Percentiles rank a stretch among this genome's conserved stretches.
Evolutionary conservation across 306 rosid species (phyloP).

Genomic region (Prunus persica): Prunus_persica_NCBIv2 NC_034013.1:12698001-12698500

Average conservation of each 20-base stretch:
- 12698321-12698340: not conserved
- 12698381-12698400: not conserved
- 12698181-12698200: not conserved
- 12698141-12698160: not conserved
- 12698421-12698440: not conserved
- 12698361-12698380: not conserved
- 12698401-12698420: not conserved
- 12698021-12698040: not conserved
- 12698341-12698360: not conserved
- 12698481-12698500: not conserved
- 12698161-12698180: not conserved
- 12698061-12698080: not conserved
- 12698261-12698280: not conserved
- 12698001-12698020: not conserved
- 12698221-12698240: not conserved
- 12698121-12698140: too few relatives aligned
- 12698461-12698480: not conserved
- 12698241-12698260: not conserved
- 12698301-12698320: not conserved
- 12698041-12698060: constrained; percentile 8
- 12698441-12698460: not conserved
- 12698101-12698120: not conserved
- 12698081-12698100: not conserved
- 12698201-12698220: constrained; percentile 4
- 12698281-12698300: too few relatives aligned